Percentiles rank a stretch among this genome's conserved stretches.
phyloP scores from a whole-genome alignment of 139 green algal genomes.

The Tetradesmus lagerheimii region DNA sequence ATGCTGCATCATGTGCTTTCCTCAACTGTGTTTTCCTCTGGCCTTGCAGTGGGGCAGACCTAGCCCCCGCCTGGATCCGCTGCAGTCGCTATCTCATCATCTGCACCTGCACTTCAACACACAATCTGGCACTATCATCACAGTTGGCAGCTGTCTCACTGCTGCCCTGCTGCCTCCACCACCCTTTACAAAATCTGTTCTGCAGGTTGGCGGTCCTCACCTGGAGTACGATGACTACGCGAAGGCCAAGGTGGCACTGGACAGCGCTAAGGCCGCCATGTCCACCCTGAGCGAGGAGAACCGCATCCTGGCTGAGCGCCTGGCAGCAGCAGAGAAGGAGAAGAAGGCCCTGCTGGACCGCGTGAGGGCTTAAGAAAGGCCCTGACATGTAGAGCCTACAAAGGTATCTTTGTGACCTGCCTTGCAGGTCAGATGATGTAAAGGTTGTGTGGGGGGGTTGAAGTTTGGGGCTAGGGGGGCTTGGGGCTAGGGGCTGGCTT shows the following conservation, averaged over 20 bases:
- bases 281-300: slow-evolving; percentile 41
- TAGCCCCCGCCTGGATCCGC: too few species aligned
- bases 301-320: slow-evolving; percentile 7
- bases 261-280: slow-evolving; percentile 37
- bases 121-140: neutral
- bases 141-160: neutral
- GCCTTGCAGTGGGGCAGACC: neutral
- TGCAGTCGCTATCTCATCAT: neutral
- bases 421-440: neutral
- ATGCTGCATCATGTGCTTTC: neutral
- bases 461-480: too few species aligned
- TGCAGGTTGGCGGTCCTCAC: slow-evolving; percentile 21
- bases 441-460: neutral
- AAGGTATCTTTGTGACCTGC: too few species aligned
- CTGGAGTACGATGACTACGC: slow-evolving; percentile 46
- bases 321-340: slow-evolving; percentile 33
- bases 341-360: slow-evolving; percentile 30
- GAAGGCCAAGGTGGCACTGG: slow-evolving; percentile 34
- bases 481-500: neutral
- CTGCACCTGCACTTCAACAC: neutral
- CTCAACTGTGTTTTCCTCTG: neutral
- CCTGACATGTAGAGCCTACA: too few species aligned
- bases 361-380: neutral
- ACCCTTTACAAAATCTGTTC: neutral
- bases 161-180: neutral